A percentile compares a stretch with the other conserved stretches of the same genome.
These are phyloP conservation scores for Mycosarcoma mackinlayi DNA, from an alignment of 1,284 basidiomycete genomes.

Conservation along the genomic window DNA sequence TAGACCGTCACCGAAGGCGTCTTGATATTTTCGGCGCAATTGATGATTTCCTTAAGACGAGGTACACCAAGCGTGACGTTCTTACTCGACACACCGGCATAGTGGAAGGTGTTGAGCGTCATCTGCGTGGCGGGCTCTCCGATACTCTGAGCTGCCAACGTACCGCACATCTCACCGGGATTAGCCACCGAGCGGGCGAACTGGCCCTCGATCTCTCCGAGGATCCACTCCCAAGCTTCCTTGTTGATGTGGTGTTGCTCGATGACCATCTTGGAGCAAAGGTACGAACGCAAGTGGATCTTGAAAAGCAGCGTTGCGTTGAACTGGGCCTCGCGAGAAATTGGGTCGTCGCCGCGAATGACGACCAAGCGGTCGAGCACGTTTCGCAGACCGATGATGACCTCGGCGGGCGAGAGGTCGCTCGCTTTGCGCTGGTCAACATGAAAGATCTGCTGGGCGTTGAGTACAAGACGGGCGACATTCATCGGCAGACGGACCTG, in stretches of 20 bases:
- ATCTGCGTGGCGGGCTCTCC: conserved; percentile 99
- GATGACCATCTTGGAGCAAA: conserved; percentile 66
- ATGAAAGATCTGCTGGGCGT: conserved; percentile 96
- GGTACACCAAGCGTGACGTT: conserved; percentile 99
- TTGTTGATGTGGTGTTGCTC: conserved; percentile 65
- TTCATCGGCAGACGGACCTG: conserved; percentile 77
- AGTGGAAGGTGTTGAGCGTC: conserved; percentile 99
- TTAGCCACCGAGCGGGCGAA: conserved; percentile 84
- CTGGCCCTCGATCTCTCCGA: conserved; percentile 86
- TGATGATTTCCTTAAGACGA: conserved; percentile 98
- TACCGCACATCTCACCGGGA: conserved; percentile 99
- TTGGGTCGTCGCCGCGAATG: conserved; percentile 78
- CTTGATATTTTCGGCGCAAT: conserved; percentile 98
- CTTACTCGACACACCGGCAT: conserved; percentile 94
- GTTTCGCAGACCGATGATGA: conserved; percentile 78
- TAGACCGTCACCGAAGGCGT: conserved; percentile 95
- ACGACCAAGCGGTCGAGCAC: conserved; percentile 71
- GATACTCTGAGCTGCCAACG: conserved; percentile 96
- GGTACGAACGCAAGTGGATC: conserved; percentile 72
- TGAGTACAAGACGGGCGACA: conserved; percentile 91
- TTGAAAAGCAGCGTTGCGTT: conserved; percentile 93
- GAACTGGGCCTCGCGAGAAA: conserved; percentile 81
- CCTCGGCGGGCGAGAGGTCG: conserved; percentile 88
- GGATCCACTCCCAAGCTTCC: conserved; percentile 94
- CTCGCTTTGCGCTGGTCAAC: conserved; percentile 92